Evolutionary conservation across 2,329 filamentous ascomycete genomes (phyloP), one percentile per base, ranked within the genome.

Genomic region (Trichothecium roseum): DNA sequence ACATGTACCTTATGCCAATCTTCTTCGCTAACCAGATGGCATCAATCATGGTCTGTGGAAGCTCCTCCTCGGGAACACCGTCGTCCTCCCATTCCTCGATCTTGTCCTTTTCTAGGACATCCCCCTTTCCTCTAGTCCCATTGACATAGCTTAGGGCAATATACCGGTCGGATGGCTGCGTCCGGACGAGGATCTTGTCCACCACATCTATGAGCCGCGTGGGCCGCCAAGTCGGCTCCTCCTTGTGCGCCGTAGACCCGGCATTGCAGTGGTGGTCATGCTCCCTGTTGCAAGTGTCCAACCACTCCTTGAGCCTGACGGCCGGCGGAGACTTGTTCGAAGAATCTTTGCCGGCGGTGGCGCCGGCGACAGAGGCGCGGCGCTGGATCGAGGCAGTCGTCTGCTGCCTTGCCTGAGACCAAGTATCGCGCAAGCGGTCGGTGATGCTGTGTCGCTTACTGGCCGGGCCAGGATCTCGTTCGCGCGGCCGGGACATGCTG

Each of bases 121-220:
- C 18, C 13, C 31, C 18, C n/a, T 17, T 28, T 10, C 14, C 31
- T 32, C 14, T n/a, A 6, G 18, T 26, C 6, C 4, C 18, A 4
- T 9, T 16, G 24, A 66, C 62, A 42, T 68, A 68, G 49, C 63
- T 66, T 17, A 68, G 51, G n/a, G 63, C 59, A 4, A 64, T 44
- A 34, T 66, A 67, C 24, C 59, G 49, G 32, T 65, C 60, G 8
- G 48, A 46, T 3, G 57, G 52, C n/a, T 54, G 52, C 12, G 60
- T 50, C 13, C 51, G 53, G 5, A 65, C 60, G 16, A 66, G 48
- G 31, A 56, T 47, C 6, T 54, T 51, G 30, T 63, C 57, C 22
- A 59, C 53, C 10, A 55, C 54, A 39, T 66, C 61, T 38, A 66
- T 54, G 32, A 66, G 57, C 50, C 57, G 63, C 18, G 50, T 42